Evolutionary conservation across 2,329 filamentous ascomycete species (phyloP).

Genomic region (Ophiocordyceps sinensis): DNA sequence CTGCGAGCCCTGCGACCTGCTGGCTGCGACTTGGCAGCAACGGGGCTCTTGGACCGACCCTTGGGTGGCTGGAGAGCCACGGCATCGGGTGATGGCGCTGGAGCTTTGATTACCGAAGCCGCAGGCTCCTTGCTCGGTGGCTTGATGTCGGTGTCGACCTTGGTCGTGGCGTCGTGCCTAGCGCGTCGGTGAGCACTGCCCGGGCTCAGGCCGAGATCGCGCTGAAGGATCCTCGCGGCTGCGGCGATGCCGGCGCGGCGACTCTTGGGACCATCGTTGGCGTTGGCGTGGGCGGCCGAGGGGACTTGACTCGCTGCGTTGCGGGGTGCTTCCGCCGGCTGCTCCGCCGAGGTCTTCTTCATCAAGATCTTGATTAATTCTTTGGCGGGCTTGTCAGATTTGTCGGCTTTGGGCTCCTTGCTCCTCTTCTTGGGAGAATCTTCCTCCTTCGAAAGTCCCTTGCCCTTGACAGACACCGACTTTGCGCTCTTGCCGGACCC

Average conservation of each 20-base stretch:
- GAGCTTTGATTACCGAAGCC: conserved; percentile 7
- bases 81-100: conserved; percentile 8
- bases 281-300: conserved; percentile 10
- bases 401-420: conserved; percentile 44
- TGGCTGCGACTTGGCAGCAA: conserved; percentile 13
- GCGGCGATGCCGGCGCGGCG: conserved; percentile 46
- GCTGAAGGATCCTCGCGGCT: conserved; percentile 49
- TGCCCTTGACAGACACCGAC: conserved; percentile 30
- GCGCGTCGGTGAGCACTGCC: conserved; percentile 47
- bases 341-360: conserved; percentile 39
- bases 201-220: conserved; percentile 50
- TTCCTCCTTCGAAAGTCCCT: conserved; percentile 26
- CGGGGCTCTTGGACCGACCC: conserved; percentile 7
- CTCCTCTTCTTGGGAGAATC: conserved; percentile 47
- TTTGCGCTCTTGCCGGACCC: conserved; percentile 30
- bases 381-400: conserved; percentile 35
- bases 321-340: conserved; percentile 31
- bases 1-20: conserved; percentile 18
- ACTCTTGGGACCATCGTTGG: conserved; percentile 32
- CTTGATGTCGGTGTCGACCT: conserved; percentile 35
- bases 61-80: conserved; percentile 8
- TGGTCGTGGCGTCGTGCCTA: conserved; percentile 42
- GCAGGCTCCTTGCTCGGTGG: conserved; percentile 18
- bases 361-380: conserved; percentile 50
- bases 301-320: conserved; percentile 21